These are phyloP conservation scores for Rhipidocladum racemiflorum DNA, from an alignment of 176 grass and related monocot genomes.

Conservation along the genomic window DNA sequence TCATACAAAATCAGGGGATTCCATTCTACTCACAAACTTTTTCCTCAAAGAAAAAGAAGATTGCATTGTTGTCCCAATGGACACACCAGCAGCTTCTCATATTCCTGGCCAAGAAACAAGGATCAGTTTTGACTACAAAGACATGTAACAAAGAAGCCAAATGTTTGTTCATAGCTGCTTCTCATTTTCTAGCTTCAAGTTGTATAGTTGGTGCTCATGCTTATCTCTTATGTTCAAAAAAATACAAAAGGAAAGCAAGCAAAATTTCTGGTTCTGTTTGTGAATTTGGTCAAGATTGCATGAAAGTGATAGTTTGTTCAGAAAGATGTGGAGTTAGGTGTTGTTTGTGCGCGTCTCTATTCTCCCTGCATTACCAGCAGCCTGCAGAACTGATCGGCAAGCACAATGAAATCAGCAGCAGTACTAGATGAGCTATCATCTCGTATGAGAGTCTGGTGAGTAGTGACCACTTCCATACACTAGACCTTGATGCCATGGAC, in stretches of 20 bases:
- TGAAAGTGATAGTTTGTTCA: neutral
- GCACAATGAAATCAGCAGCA: neutral
- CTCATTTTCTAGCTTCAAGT: neutral
- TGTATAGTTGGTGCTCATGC: neutral
- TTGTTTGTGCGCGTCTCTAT: neutral
- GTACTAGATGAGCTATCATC: neutral
- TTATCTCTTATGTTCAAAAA: no score
- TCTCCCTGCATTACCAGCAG: neutral
- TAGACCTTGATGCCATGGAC: no score
- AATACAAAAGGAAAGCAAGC: neutral
- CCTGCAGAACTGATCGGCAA: neutral
- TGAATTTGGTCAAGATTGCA: neutral
- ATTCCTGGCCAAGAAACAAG: neutral
- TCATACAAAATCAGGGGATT: constrained; percentile 24
- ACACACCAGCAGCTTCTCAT: neutral
- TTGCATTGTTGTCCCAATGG: neutral
- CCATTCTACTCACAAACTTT: neutral
- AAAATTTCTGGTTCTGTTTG: neutral
- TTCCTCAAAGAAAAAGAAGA: neutral
- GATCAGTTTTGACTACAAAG: neutral
- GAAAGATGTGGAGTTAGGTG: neutral
- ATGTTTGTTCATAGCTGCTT: neutral
- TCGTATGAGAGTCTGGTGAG: neutral
- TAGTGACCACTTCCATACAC: neutral
- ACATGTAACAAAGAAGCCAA: neutral